phyloP scores from a whole-genome alignment of 805 yeast genomes.

The Zygosaccharomyces bisporus region DNA sequence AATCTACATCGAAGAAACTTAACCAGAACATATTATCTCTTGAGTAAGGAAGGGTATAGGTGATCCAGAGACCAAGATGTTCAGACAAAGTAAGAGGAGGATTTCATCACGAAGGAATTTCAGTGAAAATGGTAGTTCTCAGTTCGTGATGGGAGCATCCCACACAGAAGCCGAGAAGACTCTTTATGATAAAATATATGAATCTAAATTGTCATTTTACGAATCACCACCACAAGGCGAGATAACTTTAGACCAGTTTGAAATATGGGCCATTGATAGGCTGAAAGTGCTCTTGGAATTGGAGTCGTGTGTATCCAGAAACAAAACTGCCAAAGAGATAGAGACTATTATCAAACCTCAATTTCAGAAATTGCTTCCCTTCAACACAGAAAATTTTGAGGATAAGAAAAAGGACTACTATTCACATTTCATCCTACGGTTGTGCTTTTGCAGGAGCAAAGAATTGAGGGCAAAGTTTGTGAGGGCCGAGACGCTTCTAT shows the following conservation, averaged over 20 bases:
- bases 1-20: not conserved
- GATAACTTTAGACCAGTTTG: conserved; percentile 88
- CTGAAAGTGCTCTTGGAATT: conserved; percentile 78
- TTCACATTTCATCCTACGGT: conserved; percentile 81
- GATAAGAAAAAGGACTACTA: conserved; percentile 88
- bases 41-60: not conserved
- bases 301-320: conserved; percentile 67
- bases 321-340: conserved; percentile 59
- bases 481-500: conserved; percentile 68
- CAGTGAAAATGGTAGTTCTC: conserved; percentile 31
- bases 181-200: conserved; percentile 43
- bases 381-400: conserved; percentile 39
- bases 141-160: conserved; percentile 24
- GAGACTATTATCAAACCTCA: conserved; percentile 63
- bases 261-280: conserved; percentile 92
- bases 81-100: conserved; percentile 69
- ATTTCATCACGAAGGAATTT: conserved; percentile 71
- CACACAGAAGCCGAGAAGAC: conserved; percentile 34
- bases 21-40: not conserved
- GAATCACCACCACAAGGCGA: conserved; percentile 75
- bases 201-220: conserved; percentile 70
- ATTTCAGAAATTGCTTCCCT: conserved; percentile 60
- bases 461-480: conserved; percentile 79
- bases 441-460: conserved; percentile 84
- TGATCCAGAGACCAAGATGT: conserved; percentile 42